Base-by-base conservation (phyloP, 345 rosid species). In the Kernera saxatilis region DNA sequence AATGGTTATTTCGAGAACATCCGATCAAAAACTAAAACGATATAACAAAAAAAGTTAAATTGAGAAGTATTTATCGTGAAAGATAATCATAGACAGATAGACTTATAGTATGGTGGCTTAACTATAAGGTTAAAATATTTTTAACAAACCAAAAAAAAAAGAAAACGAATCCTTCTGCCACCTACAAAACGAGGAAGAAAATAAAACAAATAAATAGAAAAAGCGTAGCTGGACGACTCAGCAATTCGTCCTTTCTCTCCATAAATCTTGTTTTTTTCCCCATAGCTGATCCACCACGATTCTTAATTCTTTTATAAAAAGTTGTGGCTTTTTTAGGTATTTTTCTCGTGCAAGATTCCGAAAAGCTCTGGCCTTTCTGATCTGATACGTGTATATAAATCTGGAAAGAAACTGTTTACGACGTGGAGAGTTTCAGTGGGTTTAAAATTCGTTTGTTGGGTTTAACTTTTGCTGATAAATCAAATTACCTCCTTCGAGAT, bases 331-430 rank as follows among this genome's bases (percentile, higher is more conserved):
- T 59, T 25, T 48, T 30, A 13, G 67, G 15, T 46, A 3, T 70
- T 9, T 45, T 11, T 49, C 44, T 36, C n/a, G n/a, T 37, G 6
- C 13, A 7, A 19, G 32, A 2, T 8, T 27, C 69, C 13, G 39
- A 2, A 39, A 70, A 70, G 44, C 56, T 45, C 30, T 46, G 12
- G 9, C 46, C 50, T 70, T 59, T 60, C 51, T 62, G 54, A 72
- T 64, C 71, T 55, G 32, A 8, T 54, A 54, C 48, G 39, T 26
- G 0, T 45, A 33, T 45, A 33, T 12, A 61, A 8, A 68, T 18
- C 51, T 18, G 46, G 29, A 37, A 48, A 59, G 17, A 50, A 26
- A 1, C 40, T 39, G 2, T 23, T 36, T 15, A 15, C 17, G 4
- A 39, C 36, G 18, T 17, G 1, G 6, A 27, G 26, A 30, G 33